These are phyloP conservation scores for Talaromyces sp. DNA, from an alignment of 2,329 filamentous ascomycete genomes.

Conservation along the genomic window DNA sequence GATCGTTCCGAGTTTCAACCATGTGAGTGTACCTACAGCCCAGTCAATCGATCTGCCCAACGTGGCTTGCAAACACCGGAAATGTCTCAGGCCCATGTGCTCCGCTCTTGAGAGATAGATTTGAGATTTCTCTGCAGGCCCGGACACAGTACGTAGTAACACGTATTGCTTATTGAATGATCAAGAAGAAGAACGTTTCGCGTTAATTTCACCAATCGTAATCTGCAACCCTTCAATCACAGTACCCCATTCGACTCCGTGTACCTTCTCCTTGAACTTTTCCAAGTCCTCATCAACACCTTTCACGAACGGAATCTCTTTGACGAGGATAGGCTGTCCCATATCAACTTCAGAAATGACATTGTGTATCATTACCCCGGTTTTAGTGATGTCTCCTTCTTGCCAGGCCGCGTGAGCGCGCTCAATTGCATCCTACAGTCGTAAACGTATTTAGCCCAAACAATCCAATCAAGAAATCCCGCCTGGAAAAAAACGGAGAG, in stretches of 20 bases:
- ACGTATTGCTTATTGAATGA: background rate
- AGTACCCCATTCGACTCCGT: conserved; percentile 68
- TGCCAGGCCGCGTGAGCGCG: conserved; percentile 70
- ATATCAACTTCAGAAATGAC: conserved; percentile 76
- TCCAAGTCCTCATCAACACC: conserved; percentile 59
- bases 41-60: background rate
- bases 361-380: conserved; percentile 84
- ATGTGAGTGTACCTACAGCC: background rate
- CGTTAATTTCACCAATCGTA: conserved; percentile 29
- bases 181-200: conserved; percentile 16
- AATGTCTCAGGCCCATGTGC: background rate
- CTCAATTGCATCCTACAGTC: conserved; percentile 59
- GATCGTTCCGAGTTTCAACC: background rate
- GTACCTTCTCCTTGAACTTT: conserved; percentile 66
- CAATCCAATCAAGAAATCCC: background rate
- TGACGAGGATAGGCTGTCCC: conserved; percentile 65
- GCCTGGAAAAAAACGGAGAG: background rate
- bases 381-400: conserved; percentile 61
- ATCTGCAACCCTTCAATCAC: conserved; percentile 65
- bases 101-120: background rate
- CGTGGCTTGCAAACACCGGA: background rate
- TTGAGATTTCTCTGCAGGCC: background rate
- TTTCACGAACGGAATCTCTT: conserved; percentile 61
- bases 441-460: background rate
- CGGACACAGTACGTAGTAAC: background rate